Evolutionary conservation across 2,329 filamentous ascomycete species (phyloP).

Genomic region (Penicillium concentricum): DNA sequence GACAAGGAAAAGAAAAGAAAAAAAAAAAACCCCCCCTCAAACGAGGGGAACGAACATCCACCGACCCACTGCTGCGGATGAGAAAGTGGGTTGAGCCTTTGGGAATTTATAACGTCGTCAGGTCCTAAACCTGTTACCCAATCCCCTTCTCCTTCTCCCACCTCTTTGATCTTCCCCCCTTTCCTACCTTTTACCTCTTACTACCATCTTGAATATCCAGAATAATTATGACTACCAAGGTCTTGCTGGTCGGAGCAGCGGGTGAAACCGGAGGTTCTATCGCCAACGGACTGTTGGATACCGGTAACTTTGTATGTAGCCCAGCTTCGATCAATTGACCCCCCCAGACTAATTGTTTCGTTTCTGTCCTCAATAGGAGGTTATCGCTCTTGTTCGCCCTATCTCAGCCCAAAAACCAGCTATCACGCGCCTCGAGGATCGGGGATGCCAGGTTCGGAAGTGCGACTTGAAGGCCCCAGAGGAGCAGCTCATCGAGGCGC

Average conservation of each 20-base stretch:
- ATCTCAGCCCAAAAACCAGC: constrained; percentile 50
- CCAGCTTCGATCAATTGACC: not conserved
- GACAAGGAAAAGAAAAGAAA: not conserved
- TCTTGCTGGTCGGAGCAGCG: constrained; percentile 40
- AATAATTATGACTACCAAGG: constrained; percentile 36
- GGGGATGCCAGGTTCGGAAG: constrained; percentile 46
- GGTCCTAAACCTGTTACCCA: constrained; percentile 27
- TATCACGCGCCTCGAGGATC: constrained; percentile 40
- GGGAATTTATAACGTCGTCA: constrained; percentile 36
- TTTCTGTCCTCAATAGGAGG: constrained; percentile 37
- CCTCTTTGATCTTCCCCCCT: constrained; percentile 5
- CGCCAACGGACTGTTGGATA: constrained; percentile 37
- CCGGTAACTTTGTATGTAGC: constrained; percentile 23
- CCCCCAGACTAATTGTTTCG: not conserved
- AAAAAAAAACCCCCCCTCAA: constrained; percentile 9
- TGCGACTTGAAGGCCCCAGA: constrained; percentile 46
- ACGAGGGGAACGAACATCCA: constrained; percentile 29
- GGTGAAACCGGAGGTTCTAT: constrained; percentile 44
- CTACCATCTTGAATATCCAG: not conserved
- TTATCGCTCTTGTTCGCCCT: constrained; percentile 50
- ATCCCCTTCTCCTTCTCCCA: constrained; percentile 7
- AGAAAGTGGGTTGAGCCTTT: constrained; percentile 36
- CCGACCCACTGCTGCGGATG: constrained; percentile 32
- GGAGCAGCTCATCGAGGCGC: constrained; percentile 43
- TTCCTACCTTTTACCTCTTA: not conserved